phyloP scores from a whole-genome alignment of 2,329 filamentous ascomycete genomes.

The Achaetomium macrosporum region DNA sequence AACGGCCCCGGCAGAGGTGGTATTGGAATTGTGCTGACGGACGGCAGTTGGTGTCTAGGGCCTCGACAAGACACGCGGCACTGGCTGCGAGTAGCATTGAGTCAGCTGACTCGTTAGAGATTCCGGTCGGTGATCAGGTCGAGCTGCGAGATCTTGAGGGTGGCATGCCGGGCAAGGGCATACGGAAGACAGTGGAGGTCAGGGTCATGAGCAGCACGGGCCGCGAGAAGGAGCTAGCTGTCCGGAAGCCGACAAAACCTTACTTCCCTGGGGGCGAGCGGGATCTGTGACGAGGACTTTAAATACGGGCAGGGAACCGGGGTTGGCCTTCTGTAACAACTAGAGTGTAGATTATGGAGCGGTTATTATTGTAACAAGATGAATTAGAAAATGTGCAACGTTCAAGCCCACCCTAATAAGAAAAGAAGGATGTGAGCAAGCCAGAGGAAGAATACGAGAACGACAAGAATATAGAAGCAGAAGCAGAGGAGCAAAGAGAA shows the following conservation, averaged over 20 bases:
- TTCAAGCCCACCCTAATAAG: too few relatives aligned
- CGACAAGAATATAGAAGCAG: too few relatives aligned
- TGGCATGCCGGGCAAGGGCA: neutral
- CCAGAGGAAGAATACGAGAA: too few relatives aligned
- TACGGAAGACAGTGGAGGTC: slow-evolving; percentile 12
- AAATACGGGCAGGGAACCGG: neutral
- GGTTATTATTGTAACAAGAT: too few relatives aligned
- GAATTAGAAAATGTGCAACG: too few relatives aligned
- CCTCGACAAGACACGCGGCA: neutral
- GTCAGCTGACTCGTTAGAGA: slow-evolving; percentile 2
- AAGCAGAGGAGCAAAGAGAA: too few relatives aligned
- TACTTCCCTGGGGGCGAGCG: neutral
- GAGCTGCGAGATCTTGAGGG: neutral
- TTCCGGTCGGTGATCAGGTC: neutral
- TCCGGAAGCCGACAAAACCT: neutral
- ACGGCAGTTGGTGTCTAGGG: neutral
- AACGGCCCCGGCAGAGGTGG: neutral
- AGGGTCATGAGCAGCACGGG: slow-evolving; percentile 1
- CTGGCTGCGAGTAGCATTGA: neutral
- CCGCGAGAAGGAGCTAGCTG: neutral
- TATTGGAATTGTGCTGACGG: neutral
- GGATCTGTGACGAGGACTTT: neutral
- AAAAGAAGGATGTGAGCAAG: too few relatives aligned
- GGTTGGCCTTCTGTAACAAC: neutral
- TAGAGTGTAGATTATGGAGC: neutral